Evolutionary conservation across 768 basidiomycete genomes (phyloP).

Genomic region (Hericium erinaceus): DNA sequence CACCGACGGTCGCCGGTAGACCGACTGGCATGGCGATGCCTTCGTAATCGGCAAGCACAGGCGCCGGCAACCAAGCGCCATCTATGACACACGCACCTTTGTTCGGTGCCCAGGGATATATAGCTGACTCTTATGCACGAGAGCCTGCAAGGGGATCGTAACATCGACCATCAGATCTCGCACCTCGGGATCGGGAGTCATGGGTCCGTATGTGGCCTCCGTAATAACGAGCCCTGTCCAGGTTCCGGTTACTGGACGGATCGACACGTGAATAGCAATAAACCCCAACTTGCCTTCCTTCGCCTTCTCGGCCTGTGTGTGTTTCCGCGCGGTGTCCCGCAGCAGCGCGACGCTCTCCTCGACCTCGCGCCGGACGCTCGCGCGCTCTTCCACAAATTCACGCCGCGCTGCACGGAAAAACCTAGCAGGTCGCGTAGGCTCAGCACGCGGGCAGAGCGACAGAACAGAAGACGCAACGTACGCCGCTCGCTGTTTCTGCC

Average conservation of each 20-base stretch:
- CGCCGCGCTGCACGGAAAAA: constrained; percentile 58
- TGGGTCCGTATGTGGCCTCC: constrained; percentile 64
- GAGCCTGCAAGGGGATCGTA: constrained; percentile 70
- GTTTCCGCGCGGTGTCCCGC: constrained; percentile 56
- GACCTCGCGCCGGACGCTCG: constrained; percentile 51
- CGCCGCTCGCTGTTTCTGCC: constrained; percentile 43
- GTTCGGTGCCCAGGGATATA: constrained; percentile 65
- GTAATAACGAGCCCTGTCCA: constrained; percentile 63
- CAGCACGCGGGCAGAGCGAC: neutral
- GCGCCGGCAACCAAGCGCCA: neutral
- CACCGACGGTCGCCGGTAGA: neutral
- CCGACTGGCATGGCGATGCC: no score
- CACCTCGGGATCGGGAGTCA: constrained; percentile 22
- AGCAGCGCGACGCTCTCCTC: constrained; percentile 55
- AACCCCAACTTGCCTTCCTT: constrained; percentile 45
- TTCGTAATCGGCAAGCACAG: no score
- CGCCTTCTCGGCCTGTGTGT: constrained; percentile 51
- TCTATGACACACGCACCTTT: constrained; percentile 42
- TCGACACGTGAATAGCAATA: constrained; percentile 3
- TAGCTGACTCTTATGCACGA: constrained; percentile 72
- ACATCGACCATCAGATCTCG: constrained; percentile 60
- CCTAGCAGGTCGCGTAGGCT: constrained; percentile 26
- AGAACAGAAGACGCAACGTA: constrained; percentile 22
- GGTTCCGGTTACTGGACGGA: neutral
- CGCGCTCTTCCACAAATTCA: constrained; percentile 54